A percentile compares a stretch with the other conserved stretches of the same genome.
phyloP scores from a whole-genome alignment of 2,329 filamentous ascomycete genomes.

The Penicillium paneum region DNA sequence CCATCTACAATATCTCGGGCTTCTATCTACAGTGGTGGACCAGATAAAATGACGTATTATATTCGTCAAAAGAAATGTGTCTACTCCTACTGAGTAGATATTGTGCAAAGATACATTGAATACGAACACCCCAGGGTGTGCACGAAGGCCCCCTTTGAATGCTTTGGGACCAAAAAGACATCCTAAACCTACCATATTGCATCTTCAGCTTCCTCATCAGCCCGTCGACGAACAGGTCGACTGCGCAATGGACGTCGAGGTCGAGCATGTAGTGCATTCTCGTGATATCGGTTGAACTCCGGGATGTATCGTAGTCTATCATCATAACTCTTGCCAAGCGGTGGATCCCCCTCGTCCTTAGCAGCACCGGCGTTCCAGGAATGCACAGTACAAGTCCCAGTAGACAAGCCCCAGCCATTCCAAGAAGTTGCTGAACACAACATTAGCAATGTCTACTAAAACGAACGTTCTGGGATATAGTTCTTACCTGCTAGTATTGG shows the following conservation, averaged over 20 bases:
- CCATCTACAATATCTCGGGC: no score
- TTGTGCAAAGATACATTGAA: not conserved
- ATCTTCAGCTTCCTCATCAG: conserved; percentile 13
- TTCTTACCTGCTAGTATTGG: conserved; percentile 68
- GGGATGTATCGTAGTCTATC: conserved; percentile 53
- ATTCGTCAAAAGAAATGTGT: not conserved
- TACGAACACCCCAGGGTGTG: not conserved
- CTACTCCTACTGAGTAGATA: not conserved
- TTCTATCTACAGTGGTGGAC: not conserved
- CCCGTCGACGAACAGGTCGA: conserved; percentile 19
- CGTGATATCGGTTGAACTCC: conserved; percentile 42
- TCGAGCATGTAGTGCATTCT: conserved; percentile 14
- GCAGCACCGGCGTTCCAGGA: conserved; percentile 67
- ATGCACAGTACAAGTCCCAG: conserved; percentile 74
- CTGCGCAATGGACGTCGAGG: conserved; percentile 20
- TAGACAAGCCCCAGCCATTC: conserved; percentile 71
- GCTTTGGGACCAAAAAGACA: not conserved
- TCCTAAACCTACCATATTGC: conserved; percentile 10
- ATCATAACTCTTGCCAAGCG: conserved; percentile 60
- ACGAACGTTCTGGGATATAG: not conserved
- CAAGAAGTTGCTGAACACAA: conserved; percentile 66
- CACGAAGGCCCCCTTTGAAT: not conserved
- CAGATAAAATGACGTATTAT: not conserved
- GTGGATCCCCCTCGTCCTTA: conserved; percentile 61
- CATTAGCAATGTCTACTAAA: conserved; percentile 5